phyloP scores from a whole-genome alignment of 139 green algal species.

The Diplosphaera chodatii region DNA sequence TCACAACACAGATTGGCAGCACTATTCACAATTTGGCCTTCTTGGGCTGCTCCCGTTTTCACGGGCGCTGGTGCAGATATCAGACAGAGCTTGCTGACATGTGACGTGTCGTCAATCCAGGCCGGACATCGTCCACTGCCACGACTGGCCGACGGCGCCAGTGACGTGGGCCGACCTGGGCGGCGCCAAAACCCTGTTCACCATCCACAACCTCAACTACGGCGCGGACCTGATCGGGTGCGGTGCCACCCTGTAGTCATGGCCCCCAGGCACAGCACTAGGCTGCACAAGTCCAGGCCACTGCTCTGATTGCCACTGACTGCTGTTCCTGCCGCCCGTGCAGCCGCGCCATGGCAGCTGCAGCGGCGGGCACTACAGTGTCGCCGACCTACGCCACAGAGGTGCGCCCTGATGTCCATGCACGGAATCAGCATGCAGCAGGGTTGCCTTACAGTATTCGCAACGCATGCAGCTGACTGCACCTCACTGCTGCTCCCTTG shows the following conservation, averaged over 20 bases:
- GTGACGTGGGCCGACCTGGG: conserved; percentile 38
- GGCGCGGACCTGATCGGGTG: conserved; percentile 76
- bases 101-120: conserved; percentile 7
- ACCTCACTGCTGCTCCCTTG: too few species aligned
- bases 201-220: conserved; percentile 94
- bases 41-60: too few species aligned
- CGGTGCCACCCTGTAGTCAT: conserved; percentile 7
- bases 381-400: conserved; percentile 90
- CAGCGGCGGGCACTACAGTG: conserved; percentile 83
- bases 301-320: too few species aligned
- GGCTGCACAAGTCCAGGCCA: too few species aligned
- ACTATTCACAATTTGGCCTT: too few species aligned
- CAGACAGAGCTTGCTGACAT: too few species aligned
- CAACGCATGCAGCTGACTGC: too few species aligned
- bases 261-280: too few species aligned
- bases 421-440: neutral
- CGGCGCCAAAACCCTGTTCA: conserved; percentile 61
- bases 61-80: too few species aligned
- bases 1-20: too few species aligned
- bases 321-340: too few species aligned
- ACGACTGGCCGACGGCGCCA: conserved; percentile 90
- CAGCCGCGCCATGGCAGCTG: conserved; percentile 46
- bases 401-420: conserved; percentile 15
- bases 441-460: too few species aligned
- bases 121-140: conserved; percentile 49